Evolutionary conservation across 306 rosid genomes (phyloP).

Genomic region (Rosa rugosa): DNA sequence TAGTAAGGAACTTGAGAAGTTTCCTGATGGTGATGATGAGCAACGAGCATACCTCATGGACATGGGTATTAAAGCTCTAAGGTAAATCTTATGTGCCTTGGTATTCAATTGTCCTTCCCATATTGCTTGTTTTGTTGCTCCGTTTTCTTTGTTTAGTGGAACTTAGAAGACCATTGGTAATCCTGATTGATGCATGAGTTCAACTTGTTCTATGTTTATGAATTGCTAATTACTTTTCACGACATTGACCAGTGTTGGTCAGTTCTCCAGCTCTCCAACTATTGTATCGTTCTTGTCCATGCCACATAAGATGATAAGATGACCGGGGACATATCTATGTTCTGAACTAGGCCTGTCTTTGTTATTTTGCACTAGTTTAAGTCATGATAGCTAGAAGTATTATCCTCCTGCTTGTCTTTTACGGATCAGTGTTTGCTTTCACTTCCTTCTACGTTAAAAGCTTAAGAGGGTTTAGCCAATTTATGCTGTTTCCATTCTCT

Average conservation of each 20-base stretch:
- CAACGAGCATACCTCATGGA: slow-evolving; percentile 61
- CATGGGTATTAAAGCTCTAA: slow-evolving; percentile 83
- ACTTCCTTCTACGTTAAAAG: not conserved
- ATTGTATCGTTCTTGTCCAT: not conserved
- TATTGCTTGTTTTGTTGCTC: not conserved
- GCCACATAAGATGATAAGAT: not conserved
- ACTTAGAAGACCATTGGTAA: not conserved
- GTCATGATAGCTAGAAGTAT: not conserved
- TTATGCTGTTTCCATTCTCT: not conserved
- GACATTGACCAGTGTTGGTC: not conserved
- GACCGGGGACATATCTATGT: not conserved
- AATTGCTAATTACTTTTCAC: not conserved
- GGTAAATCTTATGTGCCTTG: slow-evolving; percentile 37
- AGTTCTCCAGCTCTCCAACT: not conserved
- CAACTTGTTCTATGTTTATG: not conserved
- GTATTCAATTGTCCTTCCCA: not conserved
- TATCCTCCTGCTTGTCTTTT: not conserved
- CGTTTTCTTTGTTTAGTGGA: not conserved
- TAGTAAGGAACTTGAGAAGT: slow-evolving; percentile 61
- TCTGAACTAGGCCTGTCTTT: not conserved
- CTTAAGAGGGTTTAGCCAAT: not conserved
- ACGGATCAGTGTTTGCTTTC: not conserved
- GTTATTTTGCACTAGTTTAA: not conserved
- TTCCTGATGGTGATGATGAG: slow-evolving; percentile 62
- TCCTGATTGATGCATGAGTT: slow-evolving; percentile 2